A percentile compares a stretch with the other conserved stretches of the same genome.
Evolutionary conservation across 805 yeast species (phyloP).

Genomic region (Barnettozyma siamensis): DNA sequence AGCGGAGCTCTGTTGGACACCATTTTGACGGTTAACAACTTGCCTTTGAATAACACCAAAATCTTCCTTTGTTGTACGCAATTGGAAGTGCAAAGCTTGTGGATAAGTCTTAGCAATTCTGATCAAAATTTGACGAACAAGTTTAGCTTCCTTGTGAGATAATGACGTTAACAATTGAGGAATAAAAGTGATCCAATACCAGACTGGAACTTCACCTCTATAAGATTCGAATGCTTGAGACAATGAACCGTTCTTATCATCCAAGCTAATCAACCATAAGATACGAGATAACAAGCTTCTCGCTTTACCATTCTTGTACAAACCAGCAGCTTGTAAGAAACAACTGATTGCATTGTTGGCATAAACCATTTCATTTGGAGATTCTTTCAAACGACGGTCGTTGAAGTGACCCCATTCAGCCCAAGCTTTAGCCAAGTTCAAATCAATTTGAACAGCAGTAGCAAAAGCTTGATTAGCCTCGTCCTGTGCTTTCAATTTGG

Average conservation of each 20-base stretch:
- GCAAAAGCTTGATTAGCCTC: slow-evolving; percentile 98
- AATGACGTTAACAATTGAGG: slow-evolving; percentile 89
- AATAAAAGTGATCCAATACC: slow-evolving; percentile 98
- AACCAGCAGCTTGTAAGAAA: slow-evolving; percentile 94
- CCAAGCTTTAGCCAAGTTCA: slow-evolving; percentile 96
- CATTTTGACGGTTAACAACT: slow-evolving; percentile 34
- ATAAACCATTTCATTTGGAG: slow-evolving; percentile 69
- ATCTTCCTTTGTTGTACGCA: slow-evolving; percentile 93
- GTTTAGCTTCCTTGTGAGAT: slow-evolving; percentile 84
- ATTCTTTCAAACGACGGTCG: slow-evolving; percentile 80
- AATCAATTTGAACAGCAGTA: slow-evolving; percentile 93
- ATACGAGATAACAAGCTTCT: slow-evolving; percentile 84
- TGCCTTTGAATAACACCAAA: slow-evolving; percentile 83
- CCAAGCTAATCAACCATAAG: slow-evolving; percentile 88
- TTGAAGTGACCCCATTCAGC: slow-evolving; percentile 99
- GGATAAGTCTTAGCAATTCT: slow-evolving; percentile 96
- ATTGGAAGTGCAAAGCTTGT: slow-evolving; percentile 93
- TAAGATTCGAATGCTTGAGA: slow-evolving; percentile 86
- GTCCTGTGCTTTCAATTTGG: slow-evolving; percentile 82
- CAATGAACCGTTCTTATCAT: slow-evolving; percentile 75
- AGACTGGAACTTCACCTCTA: slow-evolving; percentile 94
- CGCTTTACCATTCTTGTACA: slow-evolving; percentile 89
- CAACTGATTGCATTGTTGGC: slow-evolving; percentile 95
- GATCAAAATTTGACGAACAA: slow-evolving; percentile 82
- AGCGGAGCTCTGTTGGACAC: slow-evolving; percentile 12